Evolutionary conservation across 345 rosid genomes (phyloP), one percentile per base, ranked within the genome.

Genomic region (Toxicodendron radicans): DNA sequence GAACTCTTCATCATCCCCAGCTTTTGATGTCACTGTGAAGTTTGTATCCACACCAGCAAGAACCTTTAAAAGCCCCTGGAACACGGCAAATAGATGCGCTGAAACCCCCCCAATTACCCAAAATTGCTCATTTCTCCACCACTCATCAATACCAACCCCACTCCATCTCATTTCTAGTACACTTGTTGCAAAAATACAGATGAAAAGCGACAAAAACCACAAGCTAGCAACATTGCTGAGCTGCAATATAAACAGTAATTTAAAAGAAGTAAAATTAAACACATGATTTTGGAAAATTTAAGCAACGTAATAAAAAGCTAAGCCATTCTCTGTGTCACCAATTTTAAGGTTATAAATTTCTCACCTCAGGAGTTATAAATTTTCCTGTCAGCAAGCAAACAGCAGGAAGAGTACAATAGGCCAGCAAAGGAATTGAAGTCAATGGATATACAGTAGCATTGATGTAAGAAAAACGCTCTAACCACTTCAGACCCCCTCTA

Each of bases 81-180:
- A 84, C 64, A 91, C 86, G 5, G 93, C 93, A 58, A 89, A 85
- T 46, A 88, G 85, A 72, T 85, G 93, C 38, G 91, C 78, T 0
- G 90, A 91, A n/a, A 87, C 88, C 12, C 91, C 90, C 77, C 89
- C 91, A 1, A 87, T 89, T 63, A 86, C 89, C 96, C 91, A 89
- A 78, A 87, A 87, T 83, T 89, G 92, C 68, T 91, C 89, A 38
- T 91, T 91, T 77, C 97, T 89, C 97, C 93, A 87, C 92, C 97
- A 89, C 14, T 89, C 89, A 16, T 89, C 81, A 30, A 91, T 73
- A n/a, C 93, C 85, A 0, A 87, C 90, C 38, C 85, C 85, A 43
- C 92, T 87, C 97, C 92, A 89, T 73, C 88, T 79, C 90, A 89
- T 87, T 80, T 91, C 94, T 7, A 91, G 85, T 58, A 86, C 82